phyloP scores from a whole-genome alignment of 2,329 filamentous ascomycete species.

The Clarireedia homoeocarpa region DNA sequence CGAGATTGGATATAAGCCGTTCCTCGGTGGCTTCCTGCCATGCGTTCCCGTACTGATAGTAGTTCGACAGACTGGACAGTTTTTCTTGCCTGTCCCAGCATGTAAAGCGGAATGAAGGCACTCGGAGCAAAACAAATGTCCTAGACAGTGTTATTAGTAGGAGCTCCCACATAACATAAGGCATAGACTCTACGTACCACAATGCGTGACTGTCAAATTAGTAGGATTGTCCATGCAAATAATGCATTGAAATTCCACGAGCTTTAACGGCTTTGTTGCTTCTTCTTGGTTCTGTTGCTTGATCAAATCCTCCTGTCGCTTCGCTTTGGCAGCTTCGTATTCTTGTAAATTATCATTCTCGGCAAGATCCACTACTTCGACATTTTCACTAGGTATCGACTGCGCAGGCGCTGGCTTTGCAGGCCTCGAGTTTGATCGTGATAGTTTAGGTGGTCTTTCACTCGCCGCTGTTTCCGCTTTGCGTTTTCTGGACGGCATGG shows the following conservation, averaged over 20 bases:
- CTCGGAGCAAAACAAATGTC: slow-evolving; percentile 56
- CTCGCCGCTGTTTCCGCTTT: slow-evolving; percentile 15
- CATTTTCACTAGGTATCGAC: slow-evolving; percentile 9
- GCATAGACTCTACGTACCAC: slow-evolving; percentile 42
- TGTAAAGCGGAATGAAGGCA: slow-evolving; percentile 54
- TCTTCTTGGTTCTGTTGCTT: slow-evolving; percentile 36
- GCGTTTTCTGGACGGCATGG: slow-evolving; percentile 19
- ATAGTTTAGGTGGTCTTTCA: slow-evolving; percentile 11
- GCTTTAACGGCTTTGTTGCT: slow-evolving; percentile 40
- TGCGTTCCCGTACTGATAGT: slow-evolving; percentile 44
- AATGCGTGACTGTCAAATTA: slow-evolving; percentile 55
- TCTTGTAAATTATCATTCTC: slow-evolving; percentile 22
- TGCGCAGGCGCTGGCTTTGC: slow-evolving; percentile 1
- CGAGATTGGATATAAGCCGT: slow-evolving; percentile 50
- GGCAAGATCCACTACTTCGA: slow-evolving; percentile 23
- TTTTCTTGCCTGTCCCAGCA: slow-evolving; percentile 44
- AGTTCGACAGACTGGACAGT: slow-evolving; percentile 57
- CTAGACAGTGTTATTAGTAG: slow-evolving; percentile 31
- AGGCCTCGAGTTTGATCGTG: slow-evolving; percentile 4
- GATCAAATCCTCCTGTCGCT: slow-evolving; percentile 23
- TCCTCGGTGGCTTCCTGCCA: slow-evolving; percentile 29
- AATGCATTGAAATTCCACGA: slow-evolving; percentile 54
- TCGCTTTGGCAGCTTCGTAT: slow-evolving; percentile 22
- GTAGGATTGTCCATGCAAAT: slow-evolving; percentile 59
- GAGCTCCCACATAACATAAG: background rate